These are phyloP conservation scores for Articulospora tetracladia DNA, from an alignment of 495 filamentous ascomycete genomes.

Conservation along the genomic window DNA sequence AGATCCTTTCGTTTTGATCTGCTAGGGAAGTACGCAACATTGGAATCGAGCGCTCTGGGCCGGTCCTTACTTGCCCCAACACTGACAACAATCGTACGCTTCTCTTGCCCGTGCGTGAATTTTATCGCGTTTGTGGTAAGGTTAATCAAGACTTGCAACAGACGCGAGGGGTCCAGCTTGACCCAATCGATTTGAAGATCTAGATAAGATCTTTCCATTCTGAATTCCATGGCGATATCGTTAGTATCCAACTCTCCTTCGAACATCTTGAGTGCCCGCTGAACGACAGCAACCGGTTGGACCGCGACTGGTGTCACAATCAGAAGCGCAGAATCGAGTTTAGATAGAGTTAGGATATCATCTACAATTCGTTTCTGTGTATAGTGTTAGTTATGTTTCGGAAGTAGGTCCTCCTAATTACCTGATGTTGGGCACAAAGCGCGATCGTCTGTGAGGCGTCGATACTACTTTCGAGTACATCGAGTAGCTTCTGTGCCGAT, in stretches of 20 bases:
- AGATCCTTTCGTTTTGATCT: conserved; percentile 46
- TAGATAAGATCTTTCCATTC: conserved; percentile 59
- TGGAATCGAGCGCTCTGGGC: conserved; percentile 37
- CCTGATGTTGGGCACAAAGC: conserved; percentile 79
- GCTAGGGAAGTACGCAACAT: conserved; percentile 51
- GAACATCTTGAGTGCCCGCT: conserved; percentile 74
- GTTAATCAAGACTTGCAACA: conserved; percentile 78
- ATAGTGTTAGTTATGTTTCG: background rate
- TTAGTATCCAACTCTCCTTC: conserved; percentile 71
- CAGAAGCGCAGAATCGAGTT: conserved; percentile 78
- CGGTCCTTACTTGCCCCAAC: conserved; percentile 60
- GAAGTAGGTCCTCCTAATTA: too few species aligned
- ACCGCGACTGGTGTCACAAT: conserved; percentile 71
- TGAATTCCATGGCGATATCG: conserved; percentile 66
- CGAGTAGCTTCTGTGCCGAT: conserved; percentile 23
- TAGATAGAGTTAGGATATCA: conserved; percentile 79
- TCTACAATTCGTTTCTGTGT: conserved; percentile 54
- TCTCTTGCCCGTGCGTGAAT: conserved; percentile 59
- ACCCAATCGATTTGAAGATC: conserved; percentile 70
- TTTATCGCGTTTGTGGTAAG: conserved; percentile 79
- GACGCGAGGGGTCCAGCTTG: conserved; percentile 69
- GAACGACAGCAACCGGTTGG: conserved; percentile 62
- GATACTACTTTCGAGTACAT: conserved; percentile 50
- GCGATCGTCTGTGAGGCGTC: conserved; percentile 81
- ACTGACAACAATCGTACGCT: conserved; percentile 62